phyloP scores from a whole-genome alignment of 208 protist genomes.

The Acanthamoeba culbertsoni region DNA sequence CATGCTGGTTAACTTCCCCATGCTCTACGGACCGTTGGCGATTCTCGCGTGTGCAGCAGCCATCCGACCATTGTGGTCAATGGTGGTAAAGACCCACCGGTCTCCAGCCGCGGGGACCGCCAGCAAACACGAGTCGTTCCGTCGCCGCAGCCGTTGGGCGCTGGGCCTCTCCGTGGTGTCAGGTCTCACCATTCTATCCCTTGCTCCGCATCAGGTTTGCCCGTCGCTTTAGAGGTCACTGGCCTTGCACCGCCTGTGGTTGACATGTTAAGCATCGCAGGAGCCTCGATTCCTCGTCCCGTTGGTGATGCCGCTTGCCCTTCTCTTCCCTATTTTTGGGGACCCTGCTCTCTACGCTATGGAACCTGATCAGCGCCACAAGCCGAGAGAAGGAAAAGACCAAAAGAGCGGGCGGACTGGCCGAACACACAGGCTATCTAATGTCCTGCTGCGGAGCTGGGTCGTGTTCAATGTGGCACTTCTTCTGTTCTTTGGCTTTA shows the following conservation, averaged over 20 bases:
- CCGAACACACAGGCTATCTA: background rate
- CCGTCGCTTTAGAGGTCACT: background rate
- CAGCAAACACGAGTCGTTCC: background rate
- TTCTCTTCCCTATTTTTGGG: background rate
- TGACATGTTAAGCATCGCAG: background rate
- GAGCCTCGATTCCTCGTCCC: slow-evolving; percentile 51
- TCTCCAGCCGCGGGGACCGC: background rate
- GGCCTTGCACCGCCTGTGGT: background rate
- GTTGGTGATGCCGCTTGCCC: background rate
- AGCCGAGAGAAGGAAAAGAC: background rate
- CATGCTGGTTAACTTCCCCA: slow-evolving; percentile 27
- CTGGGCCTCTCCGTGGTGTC: background rate
- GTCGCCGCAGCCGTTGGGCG: background rate
- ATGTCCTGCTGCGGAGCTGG: background rate
- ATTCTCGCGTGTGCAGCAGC: background rate
- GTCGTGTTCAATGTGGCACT: slow-evolving; percentile 35
- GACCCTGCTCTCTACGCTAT: too few relatives aligned
- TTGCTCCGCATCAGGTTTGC: slow-evolving; percentile 26
- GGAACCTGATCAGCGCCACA: background rate
- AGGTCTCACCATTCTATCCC: background rate
- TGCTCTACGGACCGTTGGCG: slow-evolving; percentile 24
- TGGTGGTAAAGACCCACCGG: too few relatives aligned
- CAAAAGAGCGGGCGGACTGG: background rate
- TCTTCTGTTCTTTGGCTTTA: slow-evolving; percentile 22
- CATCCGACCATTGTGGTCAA: background rate